Percentiles rank a stretch among this genome's conserved stretches.
Evolutionary conservation across 805 yeast genomes (phyloP).

Genomic region (Sugiyamaella smithiae): DNA sequence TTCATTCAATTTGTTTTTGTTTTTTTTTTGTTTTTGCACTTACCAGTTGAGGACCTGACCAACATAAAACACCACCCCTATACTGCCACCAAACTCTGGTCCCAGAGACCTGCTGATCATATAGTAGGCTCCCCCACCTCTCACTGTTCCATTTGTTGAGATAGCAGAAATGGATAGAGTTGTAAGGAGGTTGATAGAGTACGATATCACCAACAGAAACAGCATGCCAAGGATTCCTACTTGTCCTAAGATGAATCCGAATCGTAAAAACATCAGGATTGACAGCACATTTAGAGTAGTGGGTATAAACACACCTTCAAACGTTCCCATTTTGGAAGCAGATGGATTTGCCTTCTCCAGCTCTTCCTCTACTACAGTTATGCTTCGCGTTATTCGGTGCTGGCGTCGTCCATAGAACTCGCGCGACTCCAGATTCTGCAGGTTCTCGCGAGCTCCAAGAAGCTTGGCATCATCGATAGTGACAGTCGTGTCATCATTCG

Average conservation of each 20-base stretch:
- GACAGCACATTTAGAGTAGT: constrained; percentile 90
- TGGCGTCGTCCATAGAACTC: constrained; percentile 5
- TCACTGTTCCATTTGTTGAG: constrained; percentile 94
- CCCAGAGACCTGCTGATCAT: constrained; percentile 95
- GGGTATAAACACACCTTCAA: constrained; percentile 89
- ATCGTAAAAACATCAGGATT: constrained; percentile 90
- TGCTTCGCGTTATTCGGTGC: constrained; percentile 12
- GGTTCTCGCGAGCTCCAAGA: neutral
- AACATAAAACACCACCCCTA: constrained; percentile 88
- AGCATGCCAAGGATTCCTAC: constrained; percentile 84
- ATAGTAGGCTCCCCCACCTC: constrained; percentile 98
- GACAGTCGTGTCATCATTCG: constrained; percentile 7
- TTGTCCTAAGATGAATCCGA: constrained; percentile 94
- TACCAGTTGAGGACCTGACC: constrained; percentile 83
- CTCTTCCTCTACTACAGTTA: constrained; percentile 17
- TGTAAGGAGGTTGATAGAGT: constrained; percentile 77
- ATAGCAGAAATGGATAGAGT: constrained; percentile 91
- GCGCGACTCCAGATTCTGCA: constrained; percentile 3
- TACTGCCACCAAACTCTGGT: constrained; percentile 97
- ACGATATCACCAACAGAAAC: constrained; percentile 64
- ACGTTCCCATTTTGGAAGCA: constrained; percentile 63
- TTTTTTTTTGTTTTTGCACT: no score
- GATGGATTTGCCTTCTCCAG: constrained; percentile 8
- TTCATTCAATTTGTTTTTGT: neutral
- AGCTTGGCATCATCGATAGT: constrained; percentile 15